phyloP scores from a whole-genome alignment of 2,329 filamentous ascomycete species.

The Calonectria henricotiae region DNA sequence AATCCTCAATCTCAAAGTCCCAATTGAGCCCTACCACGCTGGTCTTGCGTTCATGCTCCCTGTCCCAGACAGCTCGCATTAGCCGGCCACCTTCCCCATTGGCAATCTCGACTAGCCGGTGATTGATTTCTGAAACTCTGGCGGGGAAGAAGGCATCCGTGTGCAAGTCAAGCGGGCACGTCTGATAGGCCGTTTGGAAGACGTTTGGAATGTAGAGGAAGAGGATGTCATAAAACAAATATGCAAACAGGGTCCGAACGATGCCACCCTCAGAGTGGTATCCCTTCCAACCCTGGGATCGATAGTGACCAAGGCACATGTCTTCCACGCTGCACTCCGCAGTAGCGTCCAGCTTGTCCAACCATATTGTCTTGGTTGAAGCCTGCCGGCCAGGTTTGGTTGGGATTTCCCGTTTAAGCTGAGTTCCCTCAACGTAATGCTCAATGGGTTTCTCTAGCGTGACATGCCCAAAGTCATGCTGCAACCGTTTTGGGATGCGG shows the following conservation, averaged over 20 bases:
- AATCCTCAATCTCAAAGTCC: constrained; percentile 85
- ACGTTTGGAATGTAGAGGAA: constrained; percentile 97
- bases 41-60: constrained; percentile 80
- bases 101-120: constrained; percentile 86
- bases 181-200: constrained; percentile 96
- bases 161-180: constrained; percentile 91
- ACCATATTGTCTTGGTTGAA: constrained; percentile 87
- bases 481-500: constrained; percentile 85
- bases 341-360: constrained; percentile 80
- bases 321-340: constrained; percentile 90
- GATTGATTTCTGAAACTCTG: constrained; percentile 91
- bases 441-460: constrained; percentile 83
- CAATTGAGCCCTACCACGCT: constrained; percentile 95
- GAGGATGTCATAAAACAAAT: constrained; percentile 93
- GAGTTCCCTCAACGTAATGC: constrained; percentile 83
- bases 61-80: constrained; percentile 78
- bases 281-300: constrained; percentile 89
- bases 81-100: constrained; percentile 84
- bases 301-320: constrained; percentile 94
- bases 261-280: constrained; percentile 96
- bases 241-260: constrained; percentile 90
- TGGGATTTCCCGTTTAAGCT: constrained; percentile 76
- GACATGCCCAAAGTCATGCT: constrained; percentile 95
- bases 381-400: constrained; percentile 60
- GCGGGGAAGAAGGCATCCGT: constrained; percentile 93